Base-by-base conservation (phyloP, 2,329 filamentous ascomycete genomes). In the Chrysosporium keratinophilum region DNA sequence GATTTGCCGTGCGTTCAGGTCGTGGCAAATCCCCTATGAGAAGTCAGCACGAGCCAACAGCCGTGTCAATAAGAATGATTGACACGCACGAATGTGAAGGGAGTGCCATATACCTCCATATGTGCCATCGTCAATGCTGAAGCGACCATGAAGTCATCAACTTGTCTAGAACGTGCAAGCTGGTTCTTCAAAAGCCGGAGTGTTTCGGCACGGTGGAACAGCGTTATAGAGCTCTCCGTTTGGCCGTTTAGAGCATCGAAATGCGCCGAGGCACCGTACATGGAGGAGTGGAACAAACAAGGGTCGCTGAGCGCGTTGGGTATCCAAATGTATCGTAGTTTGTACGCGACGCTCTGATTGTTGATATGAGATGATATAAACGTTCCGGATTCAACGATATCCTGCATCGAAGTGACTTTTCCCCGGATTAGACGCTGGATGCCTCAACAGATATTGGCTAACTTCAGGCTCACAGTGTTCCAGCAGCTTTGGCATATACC, bases 401-500 rank as follows among this genome's bases (percentile, higher is more conserved):
- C 50, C 35, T 52, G 50, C 40, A 52, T 51, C 28, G 40, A 43
- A 23, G 49, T 51, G 17, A 51, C 49, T 51, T 34, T 19, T 34
- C 15, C 28, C 5, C 20, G 14, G 4, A 33, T 51, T 51, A 51
- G 49, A 42, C 28, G 10, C 12, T 15, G 41, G 10, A n/a, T 34
- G 28, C 3, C 33, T 15, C 7, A 11, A 43, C 33, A 9, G 15
- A 41, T 19, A 14, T 19, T 5, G 1, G 17, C 6, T 17, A 39
- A 28, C 14, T 20, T 20, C 17, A 35, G 11, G 35, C 53, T 51
- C 43, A 55, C 53, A 55, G 33, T 50, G 49, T 35, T 50, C 46
- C 12, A 55, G 33, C 19, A 55, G 28, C 37, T 43, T 45, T 7
- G 54, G 37, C 42, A 55, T 55, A 55, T 55, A 55, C 54, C 54